Evolutionary conservation across 352 stramenopile species (phyloP).

Genomic region (Halophytophthora batemanensis): DNA sequence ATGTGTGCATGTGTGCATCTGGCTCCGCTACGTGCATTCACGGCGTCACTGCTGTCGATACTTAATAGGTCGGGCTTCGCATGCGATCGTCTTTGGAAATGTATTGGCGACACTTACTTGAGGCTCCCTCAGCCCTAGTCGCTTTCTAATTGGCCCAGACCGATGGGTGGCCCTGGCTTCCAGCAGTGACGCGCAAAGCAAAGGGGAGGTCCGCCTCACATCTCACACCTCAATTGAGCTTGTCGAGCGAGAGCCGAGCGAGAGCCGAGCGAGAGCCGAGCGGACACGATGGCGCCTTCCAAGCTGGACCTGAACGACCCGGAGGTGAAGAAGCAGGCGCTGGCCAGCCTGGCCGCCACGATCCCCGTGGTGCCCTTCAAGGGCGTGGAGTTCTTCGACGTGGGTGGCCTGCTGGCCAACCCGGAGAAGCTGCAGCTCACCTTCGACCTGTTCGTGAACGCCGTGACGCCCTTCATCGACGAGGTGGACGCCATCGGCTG

Average conservation of each 20-base stretch:
- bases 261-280: conserved; percentile 14
- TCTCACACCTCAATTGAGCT: conserved; percentile 6
- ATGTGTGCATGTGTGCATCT: no score
- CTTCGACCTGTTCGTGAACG: conserved; percentile 91
- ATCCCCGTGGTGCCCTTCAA: conserved; percentile 97
- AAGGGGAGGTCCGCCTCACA: neutral
- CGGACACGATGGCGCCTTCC: conserved; percentile 20
- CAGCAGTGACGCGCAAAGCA: neutral
- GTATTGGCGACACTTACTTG: neutral
- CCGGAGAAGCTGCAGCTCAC: conserved; percentile 88
- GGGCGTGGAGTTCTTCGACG: conserved; percentile 97
- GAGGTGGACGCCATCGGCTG: conserved; percentile 83
- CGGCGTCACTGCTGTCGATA: no score
- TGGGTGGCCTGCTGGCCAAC: conserved; percentile 91
- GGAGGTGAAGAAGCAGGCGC: conserved; percentile 46
- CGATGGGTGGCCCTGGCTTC: no score
- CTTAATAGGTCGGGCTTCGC: no score
- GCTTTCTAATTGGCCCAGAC: neutral
- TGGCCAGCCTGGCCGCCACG: conserved; percentile 73
- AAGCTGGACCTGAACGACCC: conserved; percentile 47
- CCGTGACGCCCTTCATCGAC: conserved; percentile 49
- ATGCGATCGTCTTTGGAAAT: no score
- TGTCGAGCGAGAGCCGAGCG: no score
- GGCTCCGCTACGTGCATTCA: no score
- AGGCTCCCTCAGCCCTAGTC: neutral